Evolutionary conservation across 176 grass and related monocot species (phyloP).

Genomic region (Musa troglodytarum): DNA sequence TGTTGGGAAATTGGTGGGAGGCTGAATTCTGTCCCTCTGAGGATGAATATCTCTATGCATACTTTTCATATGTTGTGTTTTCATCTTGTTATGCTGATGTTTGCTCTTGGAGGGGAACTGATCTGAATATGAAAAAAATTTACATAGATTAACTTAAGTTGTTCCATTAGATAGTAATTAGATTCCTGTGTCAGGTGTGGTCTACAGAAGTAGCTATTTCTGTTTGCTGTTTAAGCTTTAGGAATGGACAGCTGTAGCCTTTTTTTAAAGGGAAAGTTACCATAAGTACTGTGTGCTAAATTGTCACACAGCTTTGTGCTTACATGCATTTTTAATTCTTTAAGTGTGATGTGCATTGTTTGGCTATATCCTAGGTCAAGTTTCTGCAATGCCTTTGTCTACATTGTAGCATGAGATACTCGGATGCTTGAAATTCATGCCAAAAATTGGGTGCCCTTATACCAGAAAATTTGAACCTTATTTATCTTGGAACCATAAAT

Average conservation of each 20-base stretch:
- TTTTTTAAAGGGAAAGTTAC: too few relatives aligned
- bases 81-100: not conserved
- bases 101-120: not conserved
- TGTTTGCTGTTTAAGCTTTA: too few relatives aligned
- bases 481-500: not conserved
- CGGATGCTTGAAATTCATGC: too few relatives aligned
- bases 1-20: not conserved
- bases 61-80: not conserved
- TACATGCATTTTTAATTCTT: not conserved
- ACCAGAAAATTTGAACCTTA: not conserved
- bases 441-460: not conserved
- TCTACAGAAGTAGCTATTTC: too few relatives aligned
- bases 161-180: too few relatives aligned
- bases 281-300: not conserved
- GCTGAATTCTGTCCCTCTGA: not conserved
- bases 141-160: not conserved
- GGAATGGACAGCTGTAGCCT: too few relatives aligned
- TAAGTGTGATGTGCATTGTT: too few relatives aligned
- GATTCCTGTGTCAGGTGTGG: too few relatives aligned
- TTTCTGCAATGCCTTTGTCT: too few relatives aligned
- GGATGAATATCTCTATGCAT: not conserved
- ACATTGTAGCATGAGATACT: too few relatives aligned
- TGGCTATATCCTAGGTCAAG: too few relatives aligned
- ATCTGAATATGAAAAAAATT: not conserved
- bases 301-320: not conserved